Base-by-base conservation (phyloP, 2,329 filamentous ascomycete genomes). In the Pseudogymnoascus sp. region DNA sequence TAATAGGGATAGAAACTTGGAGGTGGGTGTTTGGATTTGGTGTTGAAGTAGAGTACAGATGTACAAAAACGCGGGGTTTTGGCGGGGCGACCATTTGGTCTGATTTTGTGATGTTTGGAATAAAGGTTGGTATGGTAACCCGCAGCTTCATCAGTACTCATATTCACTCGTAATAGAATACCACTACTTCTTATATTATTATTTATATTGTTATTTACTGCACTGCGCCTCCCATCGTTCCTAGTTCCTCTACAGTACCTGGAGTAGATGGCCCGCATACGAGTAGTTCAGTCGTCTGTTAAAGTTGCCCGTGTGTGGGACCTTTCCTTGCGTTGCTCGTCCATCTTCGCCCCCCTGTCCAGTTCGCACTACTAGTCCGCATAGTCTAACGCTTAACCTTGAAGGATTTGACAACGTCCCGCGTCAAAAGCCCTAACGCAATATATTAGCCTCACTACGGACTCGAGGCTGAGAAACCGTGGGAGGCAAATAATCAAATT, bases 371-470 rank as follows among this genome's bases (percentile, higher is more conserved):
- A 21, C 50, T 56, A 33, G n/a, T 21, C 50, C 28, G 18, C 50
- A 56, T 56, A 56, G 28, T 33, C 28, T 56, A 33, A 56, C 50
- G 50, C 50, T 56, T 56, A 56, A 33, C 50, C 28, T 56, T 33
- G 50, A 56, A 31, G 50, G 50, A 33, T 56, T 56, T 33, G 50
- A 56, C 50, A 56, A 56, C 50, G 50, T 14, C 28, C 28, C 50
- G 28, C 50, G 28, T 56, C 50, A 56, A 33, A 56, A 56, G 50
- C 50, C 50, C 50, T 56, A 56, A 56, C 50, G 25, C 50, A 56
- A 56, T 56, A 56, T 56, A 53, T 53, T 56, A 33, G 28, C 50
- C 50, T 56, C 50, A 56, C 50, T 18, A 56, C 50, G 28, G 16
- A 56, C 50, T 56, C 16, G 28, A 56, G 50, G 50, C 50, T 33